A percentile compares a stretch with the other conserved stretches of the same genome.
These are phyloP conservation scores for Salix koriyanagi DNA, from an alignment of 345 rosid species.

Conservation along the genomic window DNA sequence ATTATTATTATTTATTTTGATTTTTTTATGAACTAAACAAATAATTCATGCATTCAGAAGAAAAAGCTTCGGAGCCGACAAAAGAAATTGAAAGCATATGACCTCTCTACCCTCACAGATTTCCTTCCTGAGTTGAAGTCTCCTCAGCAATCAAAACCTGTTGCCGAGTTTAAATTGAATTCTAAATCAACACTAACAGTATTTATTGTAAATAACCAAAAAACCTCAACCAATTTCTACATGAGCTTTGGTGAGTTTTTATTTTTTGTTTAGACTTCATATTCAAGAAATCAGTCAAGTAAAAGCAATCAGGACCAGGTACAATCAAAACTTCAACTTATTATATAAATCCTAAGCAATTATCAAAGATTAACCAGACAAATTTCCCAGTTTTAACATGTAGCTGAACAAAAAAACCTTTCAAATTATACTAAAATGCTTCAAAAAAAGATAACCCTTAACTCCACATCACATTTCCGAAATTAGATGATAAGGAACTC, in stretches of 20 bases:
- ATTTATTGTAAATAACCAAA: background rate
- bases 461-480: background rate
- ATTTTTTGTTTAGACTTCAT: background rate
- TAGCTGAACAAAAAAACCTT: background rate
- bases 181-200: conserved; percentile 48
- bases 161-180: conserved; percentile 52
- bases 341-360: background rate
- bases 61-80: conserved; percentile 51
- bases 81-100: conserved; percentile 67
- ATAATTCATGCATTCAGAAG: conserved; percentile 32
- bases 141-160: conserved; percentile 32
- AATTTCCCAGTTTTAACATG: no score
- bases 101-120: conserved; percentile 64
- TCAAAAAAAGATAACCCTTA: background rate
- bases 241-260: background rate
- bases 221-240: background rate
- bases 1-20: no score
- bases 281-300: background rate
- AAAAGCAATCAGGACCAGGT: background rate
- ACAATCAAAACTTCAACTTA: background rate
- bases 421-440: no score
- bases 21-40: background rate
- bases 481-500: background rate
- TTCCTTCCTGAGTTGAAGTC: conserved; percentile 65
- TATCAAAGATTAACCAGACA: background rate